phyloP scores from a whole-genome alignment of 2,329 filamentous ascomycete species.

The Fusarium secorum region DNA sequence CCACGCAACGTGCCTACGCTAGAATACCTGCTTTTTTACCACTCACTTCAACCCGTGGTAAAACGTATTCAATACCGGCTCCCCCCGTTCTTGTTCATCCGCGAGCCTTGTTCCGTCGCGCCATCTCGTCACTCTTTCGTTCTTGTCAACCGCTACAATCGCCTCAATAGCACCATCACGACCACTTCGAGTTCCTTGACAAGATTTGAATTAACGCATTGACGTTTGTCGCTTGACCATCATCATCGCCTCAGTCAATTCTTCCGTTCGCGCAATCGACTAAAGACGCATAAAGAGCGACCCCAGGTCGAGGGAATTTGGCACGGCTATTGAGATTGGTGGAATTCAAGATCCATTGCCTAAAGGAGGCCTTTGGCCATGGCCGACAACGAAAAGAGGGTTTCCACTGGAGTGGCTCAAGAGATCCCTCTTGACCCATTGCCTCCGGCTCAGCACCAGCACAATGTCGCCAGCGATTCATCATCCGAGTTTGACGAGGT shows the following conservation, averaged over 20 bases:
- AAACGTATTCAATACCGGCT: constrained; percentile 3
- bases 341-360: constrained; percentile 29
- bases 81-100: constrained; percentile 5
- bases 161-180: neutral
- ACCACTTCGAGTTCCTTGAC: neutral
- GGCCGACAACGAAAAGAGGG: constrained; percentile 44
- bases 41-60: neutral
- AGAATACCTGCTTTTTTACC: constrained; percentile 15
- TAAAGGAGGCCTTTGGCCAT: constrained; percentile 41
- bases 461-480: constrained; percentile 26
- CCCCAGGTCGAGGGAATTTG: constrained; percentile 6
- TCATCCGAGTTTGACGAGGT: constrained; percentile 42
- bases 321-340: constrained; percentile 25
- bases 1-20: constrained; percentile 11
- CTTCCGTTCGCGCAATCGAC: constrained; percentile 5
- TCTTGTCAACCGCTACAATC: neutral
- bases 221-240: neutral
- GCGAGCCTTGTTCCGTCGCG: neutral
- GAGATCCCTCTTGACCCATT: constrained; percentile 29
- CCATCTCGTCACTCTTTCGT: neutral
- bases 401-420: constrained; percentile 26
- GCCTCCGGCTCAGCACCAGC: constrained; percentile 30
- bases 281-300: constrained; percentile 10
- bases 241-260: neutral
- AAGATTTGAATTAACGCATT: neutral